Base-by-base conservation (phyloP, 108 stramenopile species). In the Tribonema minus region DNA sequence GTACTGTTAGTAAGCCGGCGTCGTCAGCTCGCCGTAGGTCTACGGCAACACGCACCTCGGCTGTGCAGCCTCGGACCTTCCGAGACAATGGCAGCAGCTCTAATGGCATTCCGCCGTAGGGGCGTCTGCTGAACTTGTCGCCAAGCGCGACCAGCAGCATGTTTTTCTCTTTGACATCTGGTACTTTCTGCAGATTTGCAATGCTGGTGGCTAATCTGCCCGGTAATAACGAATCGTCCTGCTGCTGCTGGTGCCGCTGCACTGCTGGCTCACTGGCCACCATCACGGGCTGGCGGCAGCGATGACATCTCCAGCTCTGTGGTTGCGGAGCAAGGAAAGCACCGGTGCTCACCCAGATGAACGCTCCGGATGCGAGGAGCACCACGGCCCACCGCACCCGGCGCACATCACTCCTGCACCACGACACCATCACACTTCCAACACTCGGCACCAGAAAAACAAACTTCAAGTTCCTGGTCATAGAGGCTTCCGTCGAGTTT, bases 21-120 rank as follows among this genome's bases (percentile, higher is more conserved):
- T 4, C 26, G 31, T 9, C 68, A 29, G 33, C 23, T 37, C 3
- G 33, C 2, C 30, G 36, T 15, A 78, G 63, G 60, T 65, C 26
- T 3, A 70, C 78, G 41, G 68, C 68, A n/a, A 80, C 62, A 59
- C 40, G n/a, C 26, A 80, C 78, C 39, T 80, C 69, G 4, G 78
- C 54, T 3, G 68, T 34, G 15, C 78, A 80, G 31, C 78, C 78
- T 26, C 66, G 69, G 12, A 80, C 78, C 23, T 39, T 62, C 15
- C 35, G 64, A 9, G 76, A 31, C 23, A 9, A 32, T 39, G 64
- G 65, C 34, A 12, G 25, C 23, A 30, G 23, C 2, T 23, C 41
- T 26, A 6, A 27, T 2, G 64, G 30, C 64, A 25, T 54, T 5
- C n/a, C 29, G 41, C 30, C 7, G 58, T 41, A 7, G 3, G 25